Percentiles rank a stretch among this genome's conserved stretches.
Evolutionary conservation across 2,329 filamentous ascomycete species (phyloP).

Genomic region (Harringtonia aguacate): DNA sequence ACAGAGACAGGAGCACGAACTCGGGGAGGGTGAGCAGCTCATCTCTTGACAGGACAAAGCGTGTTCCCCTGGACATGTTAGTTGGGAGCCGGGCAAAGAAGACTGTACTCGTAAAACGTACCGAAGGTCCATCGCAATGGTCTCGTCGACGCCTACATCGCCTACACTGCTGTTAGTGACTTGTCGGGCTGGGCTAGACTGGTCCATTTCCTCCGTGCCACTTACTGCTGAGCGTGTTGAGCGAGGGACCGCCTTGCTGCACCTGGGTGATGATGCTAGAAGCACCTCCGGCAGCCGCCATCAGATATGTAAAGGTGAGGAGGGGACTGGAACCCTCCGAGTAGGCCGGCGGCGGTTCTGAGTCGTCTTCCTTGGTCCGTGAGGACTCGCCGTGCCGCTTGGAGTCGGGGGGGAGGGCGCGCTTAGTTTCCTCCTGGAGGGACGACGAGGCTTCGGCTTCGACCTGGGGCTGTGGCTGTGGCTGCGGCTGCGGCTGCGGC

Average conservation of each 20-base stretch:
- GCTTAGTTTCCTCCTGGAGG: slow-evolving; percentile 64
- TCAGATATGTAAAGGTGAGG: slow-evolving; percentile 87
- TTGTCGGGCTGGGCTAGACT: neutral
- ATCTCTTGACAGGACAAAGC: slow-evolving; percentile 88
- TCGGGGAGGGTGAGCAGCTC: slow-evolving; percentile 92
- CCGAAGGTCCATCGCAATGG: slow-evolving; percentile 90
- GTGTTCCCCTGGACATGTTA: slow-evolving; percentile 58
- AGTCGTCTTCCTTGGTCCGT: slow-evolving; percentile 63
- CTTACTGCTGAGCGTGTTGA: slow-evolving; percentile 81
- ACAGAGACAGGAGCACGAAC: slow-evolving; percentile 94
- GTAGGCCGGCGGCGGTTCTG: slow-evolving; percentile 91
- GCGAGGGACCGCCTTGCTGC: slow-evolving; percentile 80
- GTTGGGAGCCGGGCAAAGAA: neutral
- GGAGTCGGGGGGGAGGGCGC: slow-evolving; percentile 68
- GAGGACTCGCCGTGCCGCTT: slow-evolving; percentile 56
- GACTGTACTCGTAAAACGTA: slow-evolving; percentile 30
- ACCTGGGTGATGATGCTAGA: slow-evolving; percentile 99
- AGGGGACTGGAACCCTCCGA: slow-evolving; percentile 90
- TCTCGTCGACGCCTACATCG: slow-evolving; percentile 84
- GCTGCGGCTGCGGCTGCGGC: neutral
- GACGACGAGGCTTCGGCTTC: slow-evolving; percentile 13
- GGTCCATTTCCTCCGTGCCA: neutral
- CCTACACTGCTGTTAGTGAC: neutral
- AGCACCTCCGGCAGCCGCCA: slow-evolving; percentile 94
- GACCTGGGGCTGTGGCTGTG: neutral